Conservation (phyloP, 495 filamentous ascomycete species). For the Neurospora sp. region DNA sequence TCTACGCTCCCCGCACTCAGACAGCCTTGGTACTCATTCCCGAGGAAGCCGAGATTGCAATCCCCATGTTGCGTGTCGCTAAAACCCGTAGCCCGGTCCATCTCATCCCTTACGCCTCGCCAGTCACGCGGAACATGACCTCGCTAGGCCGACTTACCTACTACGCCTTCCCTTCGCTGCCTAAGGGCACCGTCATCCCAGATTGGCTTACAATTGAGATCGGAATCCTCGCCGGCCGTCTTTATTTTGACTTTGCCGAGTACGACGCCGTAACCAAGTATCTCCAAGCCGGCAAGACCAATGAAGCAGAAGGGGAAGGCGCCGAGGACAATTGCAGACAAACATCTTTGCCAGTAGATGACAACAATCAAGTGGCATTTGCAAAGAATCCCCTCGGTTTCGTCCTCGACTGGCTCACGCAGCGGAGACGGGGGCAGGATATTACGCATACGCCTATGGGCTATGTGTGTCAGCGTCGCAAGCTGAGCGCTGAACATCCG, state of each 20-base stretch:
- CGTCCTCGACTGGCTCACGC: constrained; percentile 41
- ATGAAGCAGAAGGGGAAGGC: not conserved
- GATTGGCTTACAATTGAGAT: constrained; percentile 41
- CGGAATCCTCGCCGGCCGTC: constrained; percentile 43
- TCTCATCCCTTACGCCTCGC: constrained; percentile 43
- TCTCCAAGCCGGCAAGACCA: not conserved
- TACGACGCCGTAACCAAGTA: constrained; percentile 6
- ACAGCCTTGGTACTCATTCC: constrained; percentile 40
- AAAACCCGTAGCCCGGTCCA: not conserved
- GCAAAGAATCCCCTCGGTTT: constrained; percentile 27
- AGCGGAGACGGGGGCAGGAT: constrained; percentile 42
- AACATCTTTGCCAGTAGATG: not conserved
- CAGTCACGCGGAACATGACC: constrained; percentile 43
- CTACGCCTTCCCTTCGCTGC: constrained; percentile 32
- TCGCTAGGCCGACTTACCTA: constrained; percentile 44
- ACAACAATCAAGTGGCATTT: constrained; percentile 4
- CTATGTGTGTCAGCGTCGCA: constrained; percentile 27
- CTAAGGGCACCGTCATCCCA: constrained; percentile 23
- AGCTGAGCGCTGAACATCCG: not conserved
- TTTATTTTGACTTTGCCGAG: constrained; percentile 43
- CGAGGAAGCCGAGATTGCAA: constrained; percentile 41
- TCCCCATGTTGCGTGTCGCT: constrained; percentile 30
- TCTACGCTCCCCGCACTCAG: constrained; percentile 16
- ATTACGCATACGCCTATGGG: constrained; percentile 47
- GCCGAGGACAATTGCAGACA: not conserved